A percentile compares a stretch with the other conserved stretches of the same genome.
These are phyloP conservation scores for Epichloe bromicola DNA, from an alignment of 2,329 filamentous ascomycete species.

Conservation along the genomic window DNA sequence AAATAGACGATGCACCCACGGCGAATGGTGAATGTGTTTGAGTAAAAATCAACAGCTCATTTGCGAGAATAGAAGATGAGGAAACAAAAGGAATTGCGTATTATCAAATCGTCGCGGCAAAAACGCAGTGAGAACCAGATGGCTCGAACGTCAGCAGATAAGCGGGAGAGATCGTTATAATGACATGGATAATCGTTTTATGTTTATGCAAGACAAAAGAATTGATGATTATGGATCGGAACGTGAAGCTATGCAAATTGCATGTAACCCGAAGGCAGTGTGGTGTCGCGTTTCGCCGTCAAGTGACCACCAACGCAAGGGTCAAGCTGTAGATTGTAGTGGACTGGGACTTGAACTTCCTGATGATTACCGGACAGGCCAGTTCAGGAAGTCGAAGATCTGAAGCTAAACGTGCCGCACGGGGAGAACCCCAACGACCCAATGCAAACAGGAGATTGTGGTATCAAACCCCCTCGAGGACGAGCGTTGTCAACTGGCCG, in stretches of 20 bases:
- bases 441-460: constrained; percentile 6
- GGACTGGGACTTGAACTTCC: background rate
- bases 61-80: constrained; percentile 20
- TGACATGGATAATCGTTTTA: constrained; percentile 27
- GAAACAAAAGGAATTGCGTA: constrained; percentile 23
- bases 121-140: constrained; percentile 16
- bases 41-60: constrained; percentile 30
- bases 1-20: constrained; percentile 10
- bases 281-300: background rate
- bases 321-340: background rate
- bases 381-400: constrained; percentile 1
- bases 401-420: constrained; percentile 7
- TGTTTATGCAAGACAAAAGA: constrained; percentile 12
- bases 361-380: background rate
- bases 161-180: constrained; percentile 28
- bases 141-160: constrained; percentile 18
- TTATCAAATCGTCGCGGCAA: constrained; percentile 20
- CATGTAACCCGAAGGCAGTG: background rate
- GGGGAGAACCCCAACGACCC: constrained; percentile 15
- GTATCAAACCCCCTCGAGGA: constrained; percentile 4
- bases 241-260: background rate
- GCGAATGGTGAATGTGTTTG: constrained; percentile 13
- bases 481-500: background rate
- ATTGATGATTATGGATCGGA: constrained; percentile 9
- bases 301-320: background rate